Percentiles rank a stretch among this genome's conserved stretches.
phyloP scores from a whole-genome alignment of 129 eudicot genomes.

The Flaveria linearis region DNA sequence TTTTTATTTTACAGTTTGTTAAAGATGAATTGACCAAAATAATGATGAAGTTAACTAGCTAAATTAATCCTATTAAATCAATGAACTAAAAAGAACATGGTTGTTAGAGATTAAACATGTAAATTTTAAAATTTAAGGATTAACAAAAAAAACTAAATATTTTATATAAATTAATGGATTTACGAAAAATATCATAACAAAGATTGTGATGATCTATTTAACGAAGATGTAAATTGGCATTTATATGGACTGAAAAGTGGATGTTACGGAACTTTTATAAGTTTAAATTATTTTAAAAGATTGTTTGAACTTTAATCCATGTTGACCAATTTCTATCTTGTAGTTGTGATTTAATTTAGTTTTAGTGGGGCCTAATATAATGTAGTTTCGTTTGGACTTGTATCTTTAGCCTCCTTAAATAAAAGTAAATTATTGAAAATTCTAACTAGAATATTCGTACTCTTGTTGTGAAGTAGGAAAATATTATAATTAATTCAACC shows the following conservation, averaged over 20 bases:
- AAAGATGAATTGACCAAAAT: no score
- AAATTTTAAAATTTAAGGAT: no score
- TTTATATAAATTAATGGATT: no score
- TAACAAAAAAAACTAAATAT: no score
- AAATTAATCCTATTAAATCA: no score
- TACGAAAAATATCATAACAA: no score
- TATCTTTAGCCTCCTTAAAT: neutral
- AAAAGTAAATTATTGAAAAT: neutral
- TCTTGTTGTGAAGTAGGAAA: conserved; percentile 11
- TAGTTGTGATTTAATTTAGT: neutral
- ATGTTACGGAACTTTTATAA: neutral
- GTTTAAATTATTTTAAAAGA: neutral
- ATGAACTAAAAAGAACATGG: no score
- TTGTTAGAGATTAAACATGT: no score
- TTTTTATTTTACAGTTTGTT: no score
- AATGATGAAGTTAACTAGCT: no score
- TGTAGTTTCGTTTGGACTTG: neutral
- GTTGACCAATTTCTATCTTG: neutral
- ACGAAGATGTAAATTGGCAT: neutral
- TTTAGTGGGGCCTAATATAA: neutral
- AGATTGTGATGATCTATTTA: neutral
- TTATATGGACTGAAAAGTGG: neutral
- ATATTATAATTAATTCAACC: no score
- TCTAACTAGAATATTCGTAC: conserved; percentile 2
- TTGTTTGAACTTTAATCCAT: neutral